phyloP scores from a whole-genome alignment of 78 protist species.

The Speleostelium caveatum region DNA sequence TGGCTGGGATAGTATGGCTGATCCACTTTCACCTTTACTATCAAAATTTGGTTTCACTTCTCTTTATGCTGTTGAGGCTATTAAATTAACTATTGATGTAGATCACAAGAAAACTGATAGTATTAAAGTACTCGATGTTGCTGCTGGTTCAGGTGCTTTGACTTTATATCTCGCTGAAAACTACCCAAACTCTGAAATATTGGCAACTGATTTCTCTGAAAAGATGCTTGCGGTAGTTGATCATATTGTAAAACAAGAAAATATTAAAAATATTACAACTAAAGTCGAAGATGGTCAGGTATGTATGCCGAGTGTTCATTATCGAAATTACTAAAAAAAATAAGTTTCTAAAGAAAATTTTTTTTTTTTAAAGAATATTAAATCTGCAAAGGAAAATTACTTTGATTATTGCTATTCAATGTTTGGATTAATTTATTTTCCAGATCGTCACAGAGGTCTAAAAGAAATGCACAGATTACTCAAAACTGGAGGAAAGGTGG shows the following conservation, averaged over 20 bases:
- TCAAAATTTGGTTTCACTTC: neutral
- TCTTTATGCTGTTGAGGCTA: constrained; percentile 2
- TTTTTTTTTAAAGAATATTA: no score
- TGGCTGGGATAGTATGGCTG: neutral
- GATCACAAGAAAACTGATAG: neutral
- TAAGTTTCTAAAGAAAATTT: no score
- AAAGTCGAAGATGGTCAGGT: constrained; percentile 5
- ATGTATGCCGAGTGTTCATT: no score
- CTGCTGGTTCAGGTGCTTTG: constrained; percentile 50
- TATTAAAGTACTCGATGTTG: constrained; percentile 31
- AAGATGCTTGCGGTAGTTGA: neutral
- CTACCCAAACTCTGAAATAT: neutral
- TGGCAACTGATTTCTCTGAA: constrained; percentile 44
- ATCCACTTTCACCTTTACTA: neutral
- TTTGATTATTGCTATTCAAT: constrained; percentile 42
- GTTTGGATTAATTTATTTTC: constrained; percentile 36
- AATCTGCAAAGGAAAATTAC: neutral
- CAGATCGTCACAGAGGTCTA: constrained; percentile 4
- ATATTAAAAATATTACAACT: neutral
- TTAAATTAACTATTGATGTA: constrained; percentile 5
- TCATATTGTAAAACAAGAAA: neutral
- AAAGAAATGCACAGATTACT: constrained; percentile 23
- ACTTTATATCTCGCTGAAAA: constrained; percentile 6
- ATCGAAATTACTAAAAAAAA: no score
- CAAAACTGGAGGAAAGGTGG: neutral